Conservation (phyloP, 148 eudicot species). For the Dianthus caryophyllus region DNA sequence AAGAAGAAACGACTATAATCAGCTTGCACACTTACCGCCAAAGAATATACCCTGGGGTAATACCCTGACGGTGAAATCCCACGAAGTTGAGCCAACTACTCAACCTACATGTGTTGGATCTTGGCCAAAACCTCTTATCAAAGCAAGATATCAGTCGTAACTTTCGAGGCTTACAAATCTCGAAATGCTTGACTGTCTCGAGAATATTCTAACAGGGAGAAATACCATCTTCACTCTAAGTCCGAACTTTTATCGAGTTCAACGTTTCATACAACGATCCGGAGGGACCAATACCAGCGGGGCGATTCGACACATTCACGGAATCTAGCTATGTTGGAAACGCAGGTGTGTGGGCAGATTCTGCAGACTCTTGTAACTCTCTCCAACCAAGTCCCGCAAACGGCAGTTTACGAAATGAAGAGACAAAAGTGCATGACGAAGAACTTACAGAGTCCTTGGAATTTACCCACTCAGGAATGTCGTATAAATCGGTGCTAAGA, state of each 20-base stretch:
- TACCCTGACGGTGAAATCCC: constrained; percentile 58
- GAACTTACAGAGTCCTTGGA: too few species aligned
- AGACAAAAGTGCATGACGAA: too few species aligned
- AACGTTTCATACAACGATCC: constrained; percentile 56
- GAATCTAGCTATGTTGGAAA: constrained; percentile 52
- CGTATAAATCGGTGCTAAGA: too few species aligned
- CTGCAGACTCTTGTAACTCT: constrained; percentile 34
- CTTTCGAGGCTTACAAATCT: constrained; percentile 57
- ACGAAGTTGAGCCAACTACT: constrained; percentile 45
- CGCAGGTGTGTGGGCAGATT: constrained; percentile 56
- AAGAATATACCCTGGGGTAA: constrained; percentile 45
- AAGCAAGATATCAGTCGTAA: constrained; percentile 54
- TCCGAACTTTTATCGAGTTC: constrained; percentile 46
- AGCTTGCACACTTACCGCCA: constrained; percentile 33
- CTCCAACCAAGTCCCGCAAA: constrained; percentile 18
- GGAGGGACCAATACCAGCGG: constrained; percentile 50
- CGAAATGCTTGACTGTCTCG: constrained; percentile 52
- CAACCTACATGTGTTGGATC: constrained; percentile 50
- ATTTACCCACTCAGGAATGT: too few species aligned
- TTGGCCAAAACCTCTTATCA: constrained; percentile 49
- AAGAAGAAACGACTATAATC: constrained; percentile 42
- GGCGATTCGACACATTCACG: constrained; percentile 48
- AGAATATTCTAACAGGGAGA: constrained; percentile 56
- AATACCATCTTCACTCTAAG: constrained; percentile 54
- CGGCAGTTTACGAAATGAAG: too few species aligned